phyloP scores from a whole-genome alignment of 495 filamentous ascomycete species.

The Durotheca rogersii region DNA sequence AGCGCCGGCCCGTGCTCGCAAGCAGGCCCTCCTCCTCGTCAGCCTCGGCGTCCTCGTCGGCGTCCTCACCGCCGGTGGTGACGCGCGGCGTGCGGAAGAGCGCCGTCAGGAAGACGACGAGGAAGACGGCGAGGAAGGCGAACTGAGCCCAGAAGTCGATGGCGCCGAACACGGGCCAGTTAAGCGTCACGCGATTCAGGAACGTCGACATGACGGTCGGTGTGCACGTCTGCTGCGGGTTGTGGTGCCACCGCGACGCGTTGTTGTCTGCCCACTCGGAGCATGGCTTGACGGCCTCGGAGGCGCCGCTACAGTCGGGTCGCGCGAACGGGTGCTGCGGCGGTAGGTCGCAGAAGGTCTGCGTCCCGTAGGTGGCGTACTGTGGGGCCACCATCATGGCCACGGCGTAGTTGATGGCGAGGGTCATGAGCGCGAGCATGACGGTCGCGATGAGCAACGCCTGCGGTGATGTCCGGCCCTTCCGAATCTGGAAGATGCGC shows the following conservation, averaged over 20 bases:
- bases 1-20: constrained; percentile 73
- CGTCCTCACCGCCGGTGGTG: constrained; percentile 68
- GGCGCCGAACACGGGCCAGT: constrained; percentile 94
- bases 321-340: constrained; percentile 56
- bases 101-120: constrained; percentile 71
- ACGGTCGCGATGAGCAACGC: constrained; percentile 89
- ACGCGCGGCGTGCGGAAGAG: constrained; percentile 78
- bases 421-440: constrained; percentile 80
- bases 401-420: constrained; percentile 89
- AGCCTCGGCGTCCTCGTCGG: constrained; percentile 89
- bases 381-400: constrained; percentile 91
- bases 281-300: constrained; percentile 73
- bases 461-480: constrained; percentile 85
- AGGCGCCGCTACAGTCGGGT: constrained; percentile 77
- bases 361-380: constrained; percentile 90
- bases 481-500: constrained; percentile 82
- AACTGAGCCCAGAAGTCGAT: constrained; percentile 96
- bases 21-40: constrained; percentile 93
- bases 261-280: constrained; percentile 61
- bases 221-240: constrained; percentile 70
- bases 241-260: constrained; percentile 52
- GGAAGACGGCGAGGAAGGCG: constrained; percentile 78
- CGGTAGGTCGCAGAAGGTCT: constrained; percentile 81
- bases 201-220: constrained; percentile 88
- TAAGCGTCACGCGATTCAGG: constrained; percentile 88